phyloP scores from a whole-genome alignment of 768 basidiomycete species.

The Psilocybe subaeruginosa region DNA sequence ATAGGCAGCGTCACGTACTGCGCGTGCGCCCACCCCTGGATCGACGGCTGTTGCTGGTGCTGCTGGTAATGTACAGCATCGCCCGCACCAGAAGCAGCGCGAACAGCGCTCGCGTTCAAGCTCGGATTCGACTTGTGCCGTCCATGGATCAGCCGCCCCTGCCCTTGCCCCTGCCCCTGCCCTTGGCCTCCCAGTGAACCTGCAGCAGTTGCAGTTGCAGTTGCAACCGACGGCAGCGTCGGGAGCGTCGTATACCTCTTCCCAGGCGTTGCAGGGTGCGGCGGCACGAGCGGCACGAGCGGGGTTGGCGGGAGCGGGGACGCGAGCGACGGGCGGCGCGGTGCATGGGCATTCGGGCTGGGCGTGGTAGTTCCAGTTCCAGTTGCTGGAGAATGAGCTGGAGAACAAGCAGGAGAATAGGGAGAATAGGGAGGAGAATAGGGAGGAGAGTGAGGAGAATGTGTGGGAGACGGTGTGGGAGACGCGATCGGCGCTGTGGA shows the following conservation, averaged over 20 bases:
- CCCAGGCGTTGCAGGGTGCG: not conserved
- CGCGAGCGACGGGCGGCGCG: not conserved
- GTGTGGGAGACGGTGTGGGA: no score
- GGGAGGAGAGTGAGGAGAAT: no score
- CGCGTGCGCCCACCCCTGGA: not conserved
- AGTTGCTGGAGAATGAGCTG: no score
- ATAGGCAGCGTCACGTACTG: conserved; percentile 9
- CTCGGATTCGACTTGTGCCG: not conserved
- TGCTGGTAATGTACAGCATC: no score
- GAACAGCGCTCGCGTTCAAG: no score
- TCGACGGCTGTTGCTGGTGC: not conserved
- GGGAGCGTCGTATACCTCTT: not conserved
- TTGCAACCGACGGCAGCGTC: no score
- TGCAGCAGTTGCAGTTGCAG: no score
- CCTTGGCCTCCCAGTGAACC: not conserved
- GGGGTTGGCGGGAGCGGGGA: not conserved
- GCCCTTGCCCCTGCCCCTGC: not conserved
- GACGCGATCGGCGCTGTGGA: no score
- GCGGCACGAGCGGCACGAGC: not conserved
- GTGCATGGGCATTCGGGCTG: not conserved
- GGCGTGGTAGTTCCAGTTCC: not conserved
- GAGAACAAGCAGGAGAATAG: no score
- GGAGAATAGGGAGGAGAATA: no score
- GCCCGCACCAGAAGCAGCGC: no score
- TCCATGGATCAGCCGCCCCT: not conserved